Evolutionary conservation across 768 basidiomycete genomes (phyloP), one percentile per base, ranked within the genome.

Genomic region (Ramaria rubella): DNA sequence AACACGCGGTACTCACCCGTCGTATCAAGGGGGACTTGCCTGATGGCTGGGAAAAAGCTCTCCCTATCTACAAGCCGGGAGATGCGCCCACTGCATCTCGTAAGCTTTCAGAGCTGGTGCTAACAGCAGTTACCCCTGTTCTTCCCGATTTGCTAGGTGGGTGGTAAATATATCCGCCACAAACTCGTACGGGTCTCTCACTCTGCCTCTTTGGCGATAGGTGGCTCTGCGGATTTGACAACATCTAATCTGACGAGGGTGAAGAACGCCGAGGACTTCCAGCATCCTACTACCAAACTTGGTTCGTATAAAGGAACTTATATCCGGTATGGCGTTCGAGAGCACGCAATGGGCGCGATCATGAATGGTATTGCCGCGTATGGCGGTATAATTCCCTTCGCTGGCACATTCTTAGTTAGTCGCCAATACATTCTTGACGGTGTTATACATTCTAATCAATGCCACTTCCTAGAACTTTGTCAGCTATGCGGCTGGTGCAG

Each of bases 301-400:
- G 94, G 94, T 58, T 78, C 69, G 58, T 95, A 93, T 71, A 73
- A 82, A 56, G 94, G 94, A 52, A 87, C 85, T 46, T 96, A 97
- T 70, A 83, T 97, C 69, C 88, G 94, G 55, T 97, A 88, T 75
- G 94, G 94, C 81, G 93, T 97, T 57, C 90, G 94, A 72, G 94
- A 97, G 71, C 94, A 97, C 72, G 94, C 78, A 63, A 97, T 96
- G 94, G 90, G 87, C 64, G 94, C 94, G 54, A 93, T 97, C 65
- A 90, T 86, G 62, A 96, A 96, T 70, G 94, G 94, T 68, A 70
- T 94, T 60, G 70, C 77, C 60, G 94, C 93, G 2, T 97, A 96
- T 71, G 94, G 94, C 59, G 90, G 83, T 64, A 83, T 94, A 66
- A 81, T 95, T 60, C 94, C 94, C 43, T 94, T 91, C 69, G 81